phyloP scores from a whole-genome alignment of 2,329 filamentous ascomycete genomes.

The Clarireedia paspali region DNA sequence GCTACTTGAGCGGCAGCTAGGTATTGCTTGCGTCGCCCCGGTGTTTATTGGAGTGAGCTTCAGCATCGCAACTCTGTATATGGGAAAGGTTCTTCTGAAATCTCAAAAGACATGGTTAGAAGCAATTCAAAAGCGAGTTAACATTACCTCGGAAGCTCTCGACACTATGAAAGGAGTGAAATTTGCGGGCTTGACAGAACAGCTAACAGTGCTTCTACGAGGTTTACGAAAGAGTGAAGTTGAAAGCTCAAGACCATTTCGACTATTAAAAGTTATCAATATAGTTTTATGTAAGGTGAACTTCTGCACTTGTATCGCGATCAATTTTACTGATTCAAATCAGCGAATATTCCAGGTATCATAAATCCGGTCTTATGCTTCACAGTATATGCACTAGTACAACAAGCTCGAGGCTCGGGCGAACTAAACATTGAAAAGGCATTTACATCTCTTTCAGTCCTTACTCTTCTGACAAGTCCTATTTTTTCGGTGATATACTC shows the following conservation, averaged over 20 bases:
- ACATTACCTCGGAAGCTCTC: constrained; percentile 34
- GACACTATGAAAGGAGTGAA: constrained; percentile 37
- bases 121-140: constrained; percentile 35
- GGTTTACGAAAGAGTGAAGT: neutral
- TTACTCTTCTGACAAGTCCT: constrained; percentile 4
- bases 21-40: constrained; percentile 22
- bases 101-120: constrained; percentile 31
- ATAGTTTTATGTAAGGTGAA: neutral
- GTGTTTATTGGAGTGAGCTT: constrained; percentile 14
- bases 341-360: neutral
- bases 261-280: neutral
- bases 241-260: neutral
- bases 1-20: constrained; percentile 31
- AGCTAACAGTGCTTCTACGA: neutral
- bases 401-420: neutral
- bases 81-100: neutral
- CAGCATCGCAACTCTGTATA: neutral
- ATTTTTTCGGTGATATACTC: neutral
- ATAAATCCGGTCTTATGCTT: constrained; percentile 1
- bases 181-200: constrained; percentile 33
- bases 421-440: neutral
- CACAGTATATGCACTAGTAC: constrained; percentile 5
- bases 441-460: constrained; percentile 8
- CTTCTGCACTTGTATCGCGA: neutral
- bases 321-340: neutral